These are phyloP conservation scores for Corniculantispora saksenae DNA, from an alignment of 2,329 filamentous ascomycete species.

Conservation along the genomic window DNA sequence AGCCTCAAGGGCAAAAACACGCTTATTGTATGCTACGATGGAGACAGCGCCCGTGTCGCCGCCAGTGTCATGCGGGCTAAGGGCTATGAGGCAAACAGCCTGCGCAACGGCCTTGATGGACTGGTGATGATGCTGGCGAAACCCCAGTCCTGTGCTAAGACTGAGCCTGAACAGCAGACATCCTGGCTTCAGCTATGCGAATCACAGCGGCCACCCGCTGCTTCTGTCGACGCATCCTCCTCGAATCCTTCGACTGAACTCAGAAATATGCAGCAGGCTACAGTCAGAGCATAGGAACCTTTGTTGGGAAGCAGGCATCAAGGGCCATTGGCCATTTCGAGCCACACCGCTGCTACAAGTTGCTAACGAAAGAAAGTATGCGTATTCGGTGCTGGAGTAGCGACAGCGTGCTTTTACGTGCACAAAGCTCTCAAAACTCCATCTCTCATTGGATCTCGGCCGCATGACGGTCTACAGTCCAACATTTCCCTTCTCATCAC, in stretches of 20 bases:
- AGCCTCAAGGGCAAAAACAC: constrained; percentile 37
- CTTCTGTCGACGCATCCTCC: not conserved
- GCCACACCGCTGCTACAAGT: no score
- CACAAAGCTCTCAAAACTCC: no score
- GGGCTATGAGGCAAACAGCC: constrained; percentile 47
- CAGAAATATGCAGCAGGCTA: constrained; percentile 3
- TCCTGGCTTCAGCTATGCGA: constrained; percentile 14
- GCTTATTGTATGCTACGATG: constrained; percentile 54
- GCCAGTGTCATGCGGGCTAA: constrained; percentile 55
- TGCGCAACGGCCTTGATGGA: constrained; percentile 42
- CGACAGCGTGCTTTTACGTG: no score
- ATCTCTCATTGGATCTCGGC: no score
- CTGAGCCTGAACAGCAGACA: not conserved
- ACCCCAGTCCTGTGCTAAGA: not conserved
- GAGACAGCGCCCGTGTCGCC: constrained; percentile 55
- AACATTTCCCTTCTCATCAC: not conserved
- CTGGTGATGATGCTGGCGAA: constrained; percentile 1
- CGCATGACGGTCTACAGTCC: no score
- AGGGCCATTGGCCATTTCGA: no score
- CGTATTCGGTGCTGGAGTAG: no score
- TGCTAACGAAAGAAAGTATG: no score
- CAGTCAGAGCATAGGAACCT: constrained; percentile 5
- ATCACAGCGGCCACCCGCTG: not conserved
- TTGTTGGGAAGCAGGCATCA: no score
- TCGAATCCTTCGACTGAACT: not conserved